phyloP scores from a whole-genome alignment of 2,329 filamentous ascomycete genomes.

The Cryphonectria radicalis region DNA sequence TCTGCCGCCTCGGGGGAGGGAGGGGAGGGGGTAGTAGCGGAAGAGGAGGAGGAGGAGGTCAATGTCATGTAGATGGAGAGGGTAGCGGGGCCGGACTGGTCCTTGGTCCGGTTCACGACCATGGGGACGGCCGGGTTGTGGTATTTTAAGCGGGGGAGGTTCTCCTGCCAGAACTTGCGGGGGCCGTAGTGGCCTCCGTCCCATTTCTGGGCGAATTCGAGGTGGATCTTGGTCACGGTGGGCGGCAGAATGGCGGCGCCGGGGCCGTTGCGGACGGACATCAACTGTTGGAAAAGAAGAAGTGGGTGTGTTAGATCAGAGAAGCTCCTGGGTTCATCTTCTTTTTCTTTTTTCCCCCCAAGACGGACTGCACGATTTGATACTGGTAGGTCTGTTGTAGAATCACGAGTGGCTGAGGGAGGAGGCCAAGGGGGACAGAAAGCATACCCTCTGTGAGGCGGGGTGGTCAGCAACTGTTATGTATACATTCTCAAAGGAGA shows the following conservation, averaged over 20 bases:
- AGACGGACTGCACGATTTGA: too few relatives aligned
- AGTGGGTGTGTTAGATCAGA: neutral
- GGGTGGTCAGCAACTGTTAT: slow-evolving; percentile 31
- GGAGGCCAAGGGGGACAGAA: neutral
- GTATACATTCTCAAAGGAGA: slow-evolving; percentile 4
- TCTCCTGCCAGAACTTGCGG: slow-evolving; percentile 83
- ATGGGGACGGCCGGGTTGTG: slow-evolving; percentile 88
- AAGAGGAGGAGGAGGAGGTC: neutral
- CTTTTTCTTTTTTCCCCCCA: too few relatives aligned
- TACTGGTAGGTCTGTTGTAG: neutral
- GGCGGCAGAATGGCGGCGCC: slow-evolving; percentile 82
- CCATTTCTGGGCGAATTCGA: slow-evolving; percentile 69
- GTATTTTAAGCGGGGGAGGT: slow-evolving; percentile 87
- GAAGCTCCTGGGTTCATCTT: slow-evolving; percentile 34
- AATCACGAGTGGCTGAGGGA: neutral
- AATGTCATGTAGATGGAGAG: slow-evolving; percentile 66
- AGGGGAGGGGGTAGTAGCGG: slow-evolving; percentile 19
- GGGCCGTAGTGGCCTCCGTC: slow-evolving; percentile 73
- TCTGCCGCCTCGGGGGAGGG: slow-evolving; percentile 20
- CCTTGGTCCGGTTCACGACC: slow-evolving; percentile 71
- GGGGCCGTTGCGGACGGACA: slow-evolving; percentile 76
- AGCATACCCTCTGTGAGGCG: slow-evolving; percentile 48
- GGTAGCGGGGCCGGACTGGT: slow-evolving; percentile 60
- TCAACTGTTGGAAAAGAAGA: slow-evolving; percentile 55
- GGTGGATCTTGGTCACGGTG: slow-evolving; percentile 73